phyloP scores from a whole-genome alignment of 164 flowering plant genomes.

The Chloranthus sessilifolius region DNA sequence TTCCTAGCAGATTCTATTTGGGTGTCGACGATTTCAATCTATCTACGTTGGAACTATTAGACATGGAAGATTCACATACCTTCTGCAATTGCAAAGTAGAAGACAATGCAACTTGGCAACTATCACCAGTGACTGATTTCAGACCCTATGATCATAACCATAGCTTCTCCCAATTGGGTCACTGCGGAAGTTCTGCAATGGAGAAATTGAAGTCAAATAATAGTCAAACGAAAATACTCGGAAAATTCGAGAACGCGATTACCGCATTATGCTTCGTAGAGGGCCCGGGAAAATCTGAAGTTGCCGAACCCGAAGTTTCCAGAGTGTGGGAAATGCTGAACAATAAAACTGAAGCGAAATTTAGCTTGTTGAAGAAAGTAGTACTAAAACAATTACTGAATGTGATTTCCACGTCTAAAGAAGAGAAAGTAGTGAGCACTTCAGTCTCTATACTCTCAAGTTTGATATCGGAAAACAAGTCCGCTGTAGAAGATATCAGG shows the following conservation, averaged over 20 bases:
- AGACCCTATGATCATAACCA: slow-evolving; percentile 18
- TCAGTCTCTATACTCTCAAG: slow-evolving; percentile 48
- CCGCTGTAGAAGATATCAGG: slow-evolving; percentile 49
- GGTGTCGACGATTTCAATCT: slow-evolving; percentile 23
- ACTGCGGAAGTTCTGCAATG: slow-evolving; percentile 10
- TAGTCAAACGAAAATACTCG: slow-evolving; percentile 27
- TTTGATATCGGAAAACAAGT: slow-evolving; percentile 34
- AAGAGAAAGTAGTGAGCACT: slow-evolving; percentile 46
- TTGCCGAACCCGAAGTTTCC: slow-evolving; percentile 39
- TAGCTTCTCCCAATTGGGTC: slow-evolving; percentile 8
- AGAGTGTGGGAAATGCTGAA: slow-evolving; percentile 40
- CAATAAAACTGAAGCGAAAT: slow-evolving; percentile 36
- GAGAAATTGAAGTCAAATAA: slow-evolving; percentile 4
- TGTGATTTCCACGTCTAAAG: slow-evolving; percentile 55
- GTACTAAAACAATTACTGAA: slow-evolving; percentile 47
- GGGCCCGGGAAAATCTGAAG: slow-evolving; percentile 27
- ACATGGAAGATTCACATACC: slow-evolving; percentile 14
- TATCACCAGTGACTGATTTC: slow-evolving; percentile 15
- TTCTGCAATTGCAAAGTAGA: slow-evolving; percentile 12
- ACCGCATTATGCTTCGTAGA: slow-evolving; percentile 47
- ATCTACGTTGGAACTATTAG: slow-evolving; percentile 19
- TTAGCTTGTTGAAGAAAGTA: slow-evolving; percentile 39
- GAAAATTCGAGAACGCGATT: slow-evolving; percentile 38
- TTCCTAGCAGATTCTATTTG: slow-evolving; percentile 24
- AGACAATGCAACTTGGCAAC: slow-evolving; percentile 16